A percentile compares a stretch with the other conserved stretches of the same genome.
phyloP scores from a whole-genome alignment of 495 filamentous ascomycete species.

The Acidomyces sp. region DNA sequence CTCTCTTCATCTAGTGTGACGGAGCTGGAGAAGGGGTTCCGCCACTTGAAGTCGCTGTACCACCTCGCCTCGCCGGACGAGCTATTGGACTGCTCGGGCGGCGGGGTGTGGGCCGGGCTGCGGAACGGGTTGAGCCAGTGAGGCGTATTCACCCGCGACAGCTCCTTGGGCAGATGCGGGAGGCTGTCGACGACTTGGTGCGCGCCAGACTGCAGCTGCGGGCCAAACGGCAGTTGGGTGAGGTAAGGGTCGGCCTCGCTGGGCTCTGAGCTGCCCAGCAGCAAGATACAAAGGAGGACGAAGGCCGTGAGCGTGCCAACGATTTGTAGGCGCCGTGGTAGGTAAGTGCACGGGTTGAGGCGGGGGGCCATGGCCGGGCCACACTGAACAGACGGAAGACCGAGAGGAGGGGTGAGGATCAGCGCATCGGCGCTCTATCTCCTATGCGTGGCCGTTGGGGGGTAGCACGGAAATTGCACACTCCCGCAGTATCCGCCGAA shows the following conservation, averaged over 20 bases:
- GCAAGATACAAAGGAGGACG: constrained; percentile 16
- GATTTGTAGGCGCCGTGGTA: constrained; percentile 17
- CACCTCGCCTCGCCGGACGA: constrained; percentile 66
- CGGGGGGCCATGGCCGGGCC: constrained; percentile 3
- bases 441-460: too few relatives aligned
- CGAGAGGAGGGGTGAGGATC: too few relatives aligned
- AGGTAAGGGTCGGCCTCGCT: constrained; percentile 4
- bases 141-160: constrained; percentile 8
- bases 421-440: too few relatives aligned
- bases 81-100: constrained; percentile 54
- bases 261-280: constrained; percentile 13
- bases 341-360: constrained; percentile 16
- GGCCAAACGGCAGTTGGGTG: constrained; percentile 11
- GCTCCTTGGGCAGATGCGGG: constrained; percentile 6
- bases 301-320: constrained; percentile 16
- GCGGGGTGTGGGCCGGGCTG: constrained; percentile 60
- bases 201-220: constrained; percentile 8
- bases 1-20: constrained; percentile 76
- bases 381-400: too few relatives aligned
- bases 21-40: constrained; percentile 74
- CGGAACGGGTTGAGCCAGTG: constrained; percentile 39
- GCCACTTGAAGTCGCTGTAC: constrained; percentile 81
- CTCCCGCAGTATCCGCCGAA: too few relatives aligned
- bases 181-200: constrained; percentile 15
- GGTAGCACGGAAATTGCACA: too few relatives aligned